Base-by-base conservation (phyloP, 805 yeast genomes). In the Hanseniaspora guilliermondii region DNA sequence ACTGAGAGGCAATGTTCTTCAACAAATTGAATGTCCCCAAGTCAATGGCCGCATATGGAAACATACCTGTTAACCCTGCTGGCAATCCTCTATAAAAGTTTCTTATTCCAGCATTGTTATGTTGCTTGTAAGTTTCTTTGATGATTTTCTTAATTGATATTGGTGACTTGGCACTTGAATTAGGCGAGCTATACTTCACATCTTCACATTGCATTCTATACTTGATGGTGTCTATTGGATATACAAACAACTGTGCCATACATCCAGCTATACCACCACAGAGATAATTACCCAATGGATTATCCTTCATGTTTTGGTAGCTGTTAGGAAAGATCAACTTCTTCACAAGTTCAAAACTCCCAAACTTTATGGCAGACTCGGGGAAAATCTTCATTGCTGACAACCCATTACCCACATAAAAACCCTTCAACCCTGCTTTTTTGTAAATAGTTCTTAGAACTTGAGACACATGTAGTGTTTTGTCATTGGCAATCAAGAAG, bases 251-350 rank as follows among this genome's bases (percentile, higher is more conserved):
- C 68, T 93, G 98, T 0, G 97, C 85, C 25, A 82, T 79, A 56
- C 93, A 94, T 64, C 98, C 98, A 41, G 97, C 98, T 42, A 93
- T 65, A 48, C 98, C 98, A 69, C 98, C 98, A 24, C 96, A 88
- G 33, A 87, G 66, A 64, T 88, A 93, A 0, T 96, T 88, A 16
- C 53, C 53, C 1, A 54, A 17, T 1, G 97, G 77, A 1, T 77
- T 63, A 58, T 81, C 80, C 0, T 95, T 85, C 53, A 91, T 69
- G 44, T 85, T 77, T 1, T 83, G 68, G 2, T 83, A 76, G 63
- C 84, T 89, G 12, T 74, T 74, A 6, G 80, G 81, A 14, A 95
- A 95, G 68, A 87, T 96, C 7, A 89, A 56, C 55, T 85, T 73
- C 63, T 93, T 93, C 0, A 89, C 82, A 5, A 87, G 77, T 66